phyloP scores from a whole-genome alignment of 805 yeast species.

The Nakazawaea molendinolei region DNA sequence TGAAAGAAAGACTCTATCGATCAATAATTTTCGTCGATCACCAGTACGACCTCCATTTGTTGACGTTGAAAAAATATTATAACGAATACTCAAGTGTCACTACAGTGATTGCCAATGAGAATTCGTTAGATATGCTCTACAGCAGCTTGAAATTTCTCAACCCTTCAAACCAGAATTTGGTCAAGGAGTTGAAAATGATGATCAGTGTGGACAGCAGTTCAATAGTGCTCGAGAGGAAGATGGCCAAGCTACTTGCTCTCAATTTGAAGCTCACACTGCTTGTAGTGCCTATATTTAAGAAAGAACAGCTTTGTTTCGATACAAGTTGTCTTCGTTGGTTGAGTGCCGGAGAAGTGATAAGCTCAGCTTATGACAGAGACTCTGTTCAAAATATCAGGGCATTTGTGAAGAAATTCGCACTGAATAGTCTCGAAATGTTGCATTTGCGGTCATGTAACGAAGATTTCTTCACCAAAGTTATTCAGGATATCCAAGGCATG shows the following conservation, averaged over 20 bases:
- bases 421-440: not conserved
- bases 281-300: constrained; percentile 6
- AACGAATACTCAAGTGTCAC: not conserved
- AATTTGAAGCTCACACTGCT: constrained; percentile 7
- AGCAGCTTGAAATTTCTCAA: constrained; percentile 4
- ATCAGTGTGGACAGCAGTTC: constrained; percentile 1
- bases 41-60: constrained; percentile 7
- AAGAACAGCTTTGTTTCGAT: constrained; percentile 4
- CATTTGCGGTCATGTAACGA: constrained; percentile 11
- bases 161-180: constrained; percentile 5
- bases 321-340: constrained; percentile 4
- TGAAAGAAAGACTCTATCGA: constrained; percentile 5
- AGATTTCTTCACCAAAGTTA: constrained; percentile 2
- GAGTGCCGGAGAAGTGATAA: constrained; percentile 9
- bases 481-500: constrained; percentile 3
- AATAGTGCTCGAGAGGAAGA: constrained; percentile 3
- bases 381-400: not conserved
- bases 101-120: constrained; percentile 4
- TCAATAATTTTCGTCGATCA: constrained; percentile 10
- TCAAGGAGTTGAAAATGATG: constrained; percentile 5
- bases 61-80: constrained; percentile 4
- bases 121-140: constrained; percentile 4
- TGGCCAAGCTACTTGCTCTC: constrained; percentile 1
- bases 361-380: constrained; percentile 2
- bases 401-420: not conserved